A percentile compares a stretch with the other conserved stretches of the same genome.
Conservation (phyloP, 78 protist species). For the Anaeramoeba flamelloides region DNA sequence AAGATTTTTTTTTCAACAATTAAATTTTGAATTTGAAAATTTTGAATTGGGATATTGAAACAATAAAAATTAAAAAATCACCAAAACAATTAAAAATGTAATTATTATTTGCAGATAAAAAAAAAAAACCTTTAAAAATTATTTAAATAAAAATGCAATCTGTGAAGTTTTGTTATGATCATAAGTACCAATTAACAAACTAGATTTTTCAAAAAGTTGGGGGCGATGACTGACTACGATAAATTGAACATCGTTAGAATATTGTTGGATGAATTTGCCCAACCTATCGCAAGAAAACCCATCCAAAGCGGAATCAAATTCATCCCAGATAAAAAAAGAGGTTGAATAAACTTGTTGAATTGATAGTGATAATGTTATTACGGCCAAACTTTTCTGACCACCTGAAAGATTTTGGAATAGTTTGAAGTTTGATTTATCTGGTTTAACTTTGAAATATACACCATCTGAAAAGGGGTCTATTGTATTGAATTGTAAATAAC, state of each 20-base stretch:
- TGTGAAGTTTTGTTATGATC: not conserved
- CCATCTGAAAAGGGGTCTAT: not conserved
- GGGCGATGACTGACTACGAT: not conserved
- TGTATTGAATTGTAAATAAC: not conserved
- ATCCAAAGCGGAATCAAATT: not conserved
- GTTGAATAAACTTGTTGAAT: not conserved
- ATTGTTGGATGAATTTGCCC: not conserved
- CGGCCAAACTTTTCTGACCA: not conserved
- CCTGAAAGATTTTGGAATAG: not conserved
- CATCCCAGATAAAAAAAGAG: not conserved
- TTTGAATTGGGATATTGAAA: no score
- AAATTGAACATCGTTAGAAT: not conserved
- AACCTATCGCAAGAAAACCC: not conserved
- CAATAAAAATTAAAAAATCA: no score
- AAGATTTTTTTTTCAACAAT: no score
- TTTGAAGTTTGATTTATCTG: not conserved
- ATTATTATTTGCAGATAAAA: no score
- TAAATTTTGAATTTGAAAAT: no score
- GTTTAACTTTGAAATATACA: not conserved
- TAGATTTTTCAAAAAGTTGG: not conserved
- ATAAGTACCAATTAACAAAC: not conserved
- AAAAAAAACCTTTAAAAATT: no score
- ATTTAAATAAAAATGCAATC: not conserved
- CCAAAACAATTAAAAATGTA: no score
- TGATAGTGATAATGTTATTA: not conserved